phyloP scores from a whole-genome alignment of 768 basidiomycete species.

The Pleurotus sapidus region DNA sequence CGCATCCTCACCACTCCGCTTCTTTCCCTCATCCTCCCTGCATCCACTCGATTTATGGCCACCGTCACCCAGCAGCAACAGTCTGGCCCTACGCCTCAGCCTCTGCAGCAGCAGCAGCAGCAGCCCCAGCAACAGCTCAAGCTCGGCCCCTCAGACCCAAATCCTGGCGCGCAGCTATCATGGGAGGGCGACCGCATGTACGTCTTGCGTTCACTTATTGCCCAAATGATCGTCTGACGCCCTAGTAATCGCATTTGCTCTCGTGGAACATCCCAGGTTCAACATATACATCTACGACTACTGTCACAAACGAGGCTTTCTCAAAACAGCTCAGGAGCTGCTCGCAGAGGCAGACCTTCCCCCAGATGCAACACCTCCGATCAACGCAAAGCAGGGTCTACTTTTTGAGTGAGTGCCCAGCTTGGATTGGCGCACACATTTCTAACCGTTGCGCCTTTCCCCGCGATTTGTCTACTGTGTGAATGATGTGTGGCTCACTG shows the following conservation, averaged over 20 bases:
- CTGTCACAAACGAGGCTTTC: constrained; percentile 75
- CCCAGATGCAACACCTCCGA: constrained; percentile 64
- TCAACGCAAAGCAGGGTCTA: constrained; percentile 80
- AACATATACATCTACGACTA: constrained; percentile 90
- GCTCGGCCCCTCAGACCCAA: constrained; percentile 16
- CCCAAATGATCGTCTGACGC: constrained; percentile 8
- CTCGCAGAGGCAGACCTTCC: constrained; percentile 64
- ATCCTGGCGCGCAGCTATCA: constrained; percentile 34
- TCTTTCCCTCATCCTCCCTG: not conserved
- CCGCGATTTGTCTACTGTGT: constrained; percentile 6
- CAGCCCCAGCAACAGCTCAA: constrained; percentile 17
- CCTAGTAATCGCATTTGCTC: constrained; percentile 2
- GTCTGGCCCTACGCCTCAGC: not conserved
- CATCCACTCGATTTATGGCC: constrained; percentile 20
- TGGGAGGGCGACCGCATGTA: constrained; percentile 90
- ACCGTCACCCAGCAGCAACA: constrained; percentile 22
- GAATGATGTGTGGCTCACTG: not conserved
- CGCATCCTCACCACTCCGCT: not conserved
- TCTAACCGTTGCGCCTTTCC: constrained; percentile 8
- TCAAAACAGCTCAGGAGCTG: constrained; percentile 69
- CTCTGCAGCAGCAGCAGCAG: constrained; percentile 18
- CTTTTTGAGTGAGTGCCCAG: constrained; percentile 68
- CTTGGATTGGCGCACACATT: constrained; percentile 11
- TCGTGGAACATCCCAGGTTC: constrained; percentile 49
- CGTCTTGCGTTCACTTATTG: constrained; percentile 22